Conservation (phyloP, 345 rosid species). For the Triadica sebifera region DNA sequence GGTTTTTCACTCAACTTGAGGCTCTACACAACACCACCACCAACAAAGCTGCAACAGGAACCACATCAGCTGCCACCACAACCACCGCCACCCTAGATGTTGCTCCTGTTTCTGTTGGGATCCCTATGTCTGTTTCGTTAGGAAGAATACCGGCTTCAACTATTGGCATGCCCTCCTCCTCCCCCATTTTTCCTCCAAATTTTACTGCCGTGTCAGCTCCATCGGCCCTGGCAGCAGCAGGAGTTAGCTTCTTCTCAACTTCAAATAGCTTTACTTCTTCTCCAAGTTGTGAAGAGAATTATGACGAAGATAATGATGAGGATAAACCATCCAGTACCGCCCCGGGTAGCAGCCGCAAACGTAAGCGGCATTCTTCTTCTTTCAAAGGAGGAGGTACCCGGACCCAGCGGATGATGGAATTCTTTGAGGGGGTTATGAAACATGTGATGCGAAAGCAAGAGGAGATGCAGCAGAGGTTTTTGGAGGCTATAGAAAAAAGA, state of each 20-base stretch:
- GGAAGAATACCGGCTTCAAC: conserved; percentile 28
- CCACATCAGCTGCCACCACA: conserved; percentile 13
- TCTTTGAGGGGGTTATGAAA: conserved; percentile 62
- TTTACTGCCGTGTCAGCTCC: conserved; percentile 7
- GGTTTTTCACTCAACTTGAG: conserved; percentile 78
- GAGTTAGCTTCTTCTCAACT: conserved; percentile 57
- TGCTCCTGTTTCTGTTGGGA: conserved; percentile 59
- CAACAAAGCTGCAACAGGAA: conserved; percentile 5
- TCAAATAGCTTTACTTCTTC: conserved; percentile 63
- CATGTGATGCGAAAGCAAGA: conserved; percentile 83
- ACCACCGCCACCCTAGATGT: conserved; percentile 42
- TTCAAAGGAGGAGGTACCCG: conserved; percentile 22
- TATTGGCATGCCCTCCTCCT: conserved; percentile 18
- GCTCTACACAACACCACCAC: conserved; percentile 49
- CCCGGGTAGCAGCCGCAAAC: conserved; percentile 54
- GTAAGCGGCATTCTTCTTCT: conserved; percentile 47
- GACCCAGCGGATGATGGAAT: conserved; percentile 60
- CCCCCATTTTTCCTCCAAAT: conserved; percentile 26
- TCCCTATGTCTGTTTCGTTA: conserved; percentile 37
- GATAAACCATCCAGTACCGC: conserved; percentile 41
- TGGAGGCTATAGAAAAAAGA: conserved; percentile 77
- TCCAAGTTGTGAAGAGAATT: conserved; percentile 47
- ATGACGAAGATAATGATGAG: conserved; percentile 26
- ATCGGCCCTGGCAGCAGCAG: conserved; percentile 22
- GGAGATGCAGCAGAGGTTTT: conserved; percentile 63